Percentiles rank a stretch among this genome's conserved stretches.
Evolutionary conservation across 2,329 filamentous ascomycete genomes (phyloP).

Genomic region (Fusarium sp.): DNA sequence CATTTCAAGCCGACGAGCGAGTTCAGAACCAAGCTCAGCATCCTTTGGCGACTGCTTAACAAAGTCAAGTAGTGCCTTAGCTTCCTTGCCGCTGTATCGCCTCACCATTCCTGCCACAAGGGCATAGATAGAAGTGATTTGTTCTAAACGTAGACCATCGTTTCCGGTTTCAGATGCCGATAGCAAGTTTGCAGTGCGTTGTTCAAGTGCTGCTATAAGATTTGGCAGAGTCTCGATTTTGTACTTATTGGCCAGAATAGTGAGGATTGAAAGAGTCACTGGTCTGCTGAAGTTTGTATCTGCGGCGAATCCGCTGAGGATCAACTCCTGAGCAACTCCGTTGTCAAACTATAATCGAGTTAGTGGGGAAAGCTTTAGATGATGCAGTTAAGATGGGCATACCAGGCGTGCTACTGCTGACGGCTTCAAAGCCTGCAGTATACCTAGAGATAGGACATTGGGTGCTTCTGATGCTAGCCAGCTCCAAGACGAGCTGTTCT

Average conservation of each 20-base stretch:
- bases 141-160: conserved; percentile 39
- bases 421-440: conserved; percentile 55
- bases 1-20: conserved; percentile 59
- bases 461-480: conserved; percentile 52
- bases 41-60: conserved; percentile 54
- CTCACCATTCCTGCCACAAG: conserved; percentile 56
- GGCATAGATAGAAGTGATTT: conserved; percentile 53
- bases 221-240: conserved; percentile 52
- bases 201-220: conserved; percentile 49
- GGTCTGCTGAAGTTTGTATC: conserved; percentile 40
- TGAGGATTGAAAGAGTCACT: conserved; percentile 55
- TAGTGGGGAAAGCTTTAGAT: conserved; percentile 21
- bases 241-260: conserved; percentile 61
- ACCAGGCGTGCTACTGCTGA: conserved; percentile 54
- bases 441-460: conserved; percentile 56
- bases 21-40: conserved; percentile 53
- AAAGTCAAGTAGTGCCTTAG: conserved; percentile 53
- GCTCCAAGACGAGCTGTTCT: conserved; percentile 47
- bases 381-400: conserved; percentile 26
- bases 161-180: conserved; percentile 22
- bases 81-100: conserved; percentile 55
- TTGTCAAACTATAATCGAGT: conserved; percentile 52
- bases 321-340: conserved; percentile 54
- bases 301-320: conserved; percentile 48
- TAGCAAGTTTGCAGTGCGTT: conserved; percentile 43